phyloP scores from a whole-genome alignment of 306 rosid species.

The Crotalaria pallida region DNA sequence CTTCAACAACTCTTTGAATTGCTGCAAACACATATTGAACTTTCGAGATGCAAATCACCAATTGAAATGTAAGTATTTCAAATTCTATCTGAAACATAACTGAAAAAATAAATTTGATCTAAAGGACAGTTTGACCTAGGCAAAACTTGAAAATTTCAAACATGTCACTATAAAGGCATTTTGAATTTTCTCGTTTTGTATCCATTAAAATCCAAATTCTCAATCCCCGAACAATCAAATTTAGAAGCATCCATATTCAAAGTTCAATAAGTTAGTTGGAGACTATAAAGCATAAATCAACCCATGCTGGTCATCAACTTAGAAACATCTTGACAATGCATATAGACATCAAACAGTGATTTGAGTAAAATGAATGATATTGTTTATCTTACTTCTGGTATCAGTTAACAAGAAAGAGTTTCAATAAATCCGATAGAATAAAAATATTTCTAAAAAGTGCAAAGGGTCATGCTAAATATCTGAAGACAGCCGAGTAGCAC shows the following conservation, averaged over 20 bases:
- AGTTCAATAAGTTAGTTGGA: constrained; percentile 8
- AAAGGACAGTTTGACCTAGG: too few species aligned
- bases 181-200: not conserved
- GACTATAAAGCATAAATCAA: not conserved
- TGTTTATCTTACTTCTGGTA: not conserved
- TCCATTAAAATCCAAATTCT: not conserved
- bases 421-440: not conserved
- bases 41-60: not conserved
- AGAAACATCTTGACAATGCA: constrained; percentile 5
- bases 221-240: not conserved
- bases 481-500: not conserved
- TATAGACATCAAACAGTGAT: not conserved
- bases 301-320: not conserved
- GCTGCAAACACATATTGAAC: not conserved
- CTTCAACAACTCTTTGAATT: too few species aligned
- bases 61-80: too few species aligned
- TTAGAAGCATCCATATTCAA: not conserved
- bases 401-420: constrained; percentile 2
- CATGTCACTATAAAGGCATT: not conserved
- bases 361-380: constrained; percentile 1
- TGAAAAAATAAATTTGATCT: too few species aligned
- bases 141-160: too few species aligned
- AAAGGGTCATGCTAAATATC: not conserved
- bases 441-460: not conserved
- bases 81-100: too few species aligned